These are phyloP conservation scores for Epithemia pelagica DNA, from an alignment of 108 stramenopile genomes.

Conservation along the genomic window DNA sequence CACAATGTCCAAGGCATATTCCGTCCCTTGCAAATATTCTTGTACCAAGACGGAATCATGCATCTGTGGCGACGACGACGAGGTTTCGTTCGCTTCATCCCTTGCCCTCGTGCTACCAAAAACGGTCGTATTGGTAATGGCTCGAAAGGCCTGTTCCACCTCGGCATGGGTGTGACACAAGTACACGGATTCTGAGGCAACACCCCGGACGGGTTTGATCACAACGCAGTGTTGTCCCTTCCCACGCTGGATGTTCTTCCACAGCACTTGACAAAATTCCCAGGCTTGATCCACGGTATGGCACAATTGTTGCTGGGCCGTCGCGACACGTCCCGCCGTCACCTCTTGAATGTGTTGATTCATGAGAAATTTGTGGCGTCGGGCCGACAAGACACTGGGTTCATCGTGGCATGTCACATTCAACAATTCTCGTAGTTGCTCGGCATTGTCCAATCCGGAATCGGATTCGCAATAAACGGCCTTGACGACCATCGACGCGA, in stretches of 20 bases:
- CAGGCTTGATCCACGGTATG: slow-evolving; percentile 53
- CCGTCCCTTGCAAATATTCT: slow-evolving; percentile 72
- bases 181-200: slow-evolving; percentile 90
- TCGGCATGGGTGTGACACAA: slow-evolving; percentile 61
- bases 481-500: slow-evolving; percentile 30
- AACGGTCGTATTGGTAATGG: slow-evolving; percentile 65
- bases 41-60: slow-evolving; percentile 78
- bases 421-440: slow-evolving; percentile 46
- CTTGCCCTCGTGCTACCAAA: slow-evolving; percentile 67
- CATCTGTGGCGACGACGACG: slow-evolving; percentile 28
- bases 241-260: neutral
- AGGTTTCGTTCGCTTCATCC: too few relatives aligned
- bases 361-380: slow-evolving; percentile 77
- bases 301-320: slow-evolving; percentile 76
- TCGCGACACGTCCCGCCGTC: slow-evolving; percentile 34
- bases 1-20: slow-evolving; percentile 92
- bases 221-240: slow-evolving; percentile 16
- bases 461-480: slow-evolving; percentile 76
- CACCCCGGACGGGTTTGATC: slow-evolving; percentile 83
- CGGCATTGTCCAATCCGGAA: slow-evolving; percentile 73
- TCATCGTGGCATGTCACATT: slow-evolving; percentile 46
- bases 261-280: slow-evolving; percentile 50
- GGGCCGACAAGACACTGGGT: slow-evolving; percentile 43
- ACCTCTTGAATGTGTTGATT: slow-evolving; percentile 33
- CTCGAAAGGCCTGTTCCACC: slow-evolving; percentile 59